Evolutionary conservation across 139 green algal genomes (phyloP).

Genomic region (Coccomyxa sp.): DNA sequence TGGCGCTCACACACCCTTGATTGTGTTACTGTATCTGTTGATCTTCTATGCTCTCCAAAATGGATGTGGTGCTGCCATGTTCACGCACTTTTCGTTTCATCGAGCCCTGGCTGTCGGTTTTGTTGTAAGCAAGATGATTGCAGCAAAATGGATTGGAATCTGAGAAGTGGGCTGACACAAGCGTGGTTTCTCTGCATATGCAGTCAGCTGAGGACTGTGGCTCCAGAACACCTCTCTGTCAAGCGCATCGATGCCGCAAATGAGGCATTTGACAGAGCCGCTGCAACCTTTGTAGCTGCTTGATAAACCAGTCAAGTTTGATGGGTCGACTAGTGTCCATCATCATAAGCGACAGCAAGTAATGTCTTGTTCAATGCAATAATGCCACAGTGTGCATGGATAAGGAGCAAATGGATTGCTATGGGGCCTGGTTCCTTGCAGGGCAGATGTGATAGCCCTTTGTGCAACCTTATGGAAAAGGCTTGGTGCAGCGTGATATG

Average conservation of each 20-base stretch:
- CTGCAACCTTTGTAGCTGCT: constrained; percentile 26
- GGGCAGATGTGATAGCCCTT: neutral
- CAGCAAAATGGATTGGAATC: too few species aligned
- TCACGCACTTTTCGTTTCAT: too few species aligned
- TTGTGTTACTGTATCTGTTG: too few species aligned
- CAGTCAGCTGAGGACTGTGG: constrained; percentile 63
- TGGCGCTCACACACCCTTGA: too few species aligned
- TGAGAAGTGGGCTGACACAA: neutral
- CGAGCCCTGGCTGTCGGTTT: neutral
- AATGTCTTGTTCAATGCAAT: neutral
- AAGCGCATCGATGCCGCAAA: constrained; percentile 53
- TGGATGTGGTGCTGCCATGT: too few species aligned
- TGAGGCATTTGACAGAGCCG: constrained; percentile 64
- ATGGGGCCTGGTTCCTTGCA: neutral
- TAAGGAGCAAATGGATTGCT: too few species aligned
- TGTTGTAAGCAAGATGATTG: neutral
- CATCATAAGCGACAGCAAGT: neutral
- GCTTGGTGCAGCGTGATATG: neutral
- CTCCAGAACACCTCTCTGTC: constrained; percentile 57
- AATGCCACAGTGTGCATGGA: neutral
- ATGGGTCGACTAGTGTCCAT: neutral
- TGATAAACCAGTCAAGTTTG: too few species aligned
- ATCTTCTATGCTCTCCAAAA: too few species aligned
- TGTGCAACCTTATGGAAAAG: neutral
- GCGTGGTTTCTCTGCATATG: neutral